Percentiles rank a stretch among this genome's conserved stretches.
Evolutionary conservation across 2,329 filamentous ascomycete genomes (phyloP).

Genomic region (Ilyonectria destructans): DNA sequence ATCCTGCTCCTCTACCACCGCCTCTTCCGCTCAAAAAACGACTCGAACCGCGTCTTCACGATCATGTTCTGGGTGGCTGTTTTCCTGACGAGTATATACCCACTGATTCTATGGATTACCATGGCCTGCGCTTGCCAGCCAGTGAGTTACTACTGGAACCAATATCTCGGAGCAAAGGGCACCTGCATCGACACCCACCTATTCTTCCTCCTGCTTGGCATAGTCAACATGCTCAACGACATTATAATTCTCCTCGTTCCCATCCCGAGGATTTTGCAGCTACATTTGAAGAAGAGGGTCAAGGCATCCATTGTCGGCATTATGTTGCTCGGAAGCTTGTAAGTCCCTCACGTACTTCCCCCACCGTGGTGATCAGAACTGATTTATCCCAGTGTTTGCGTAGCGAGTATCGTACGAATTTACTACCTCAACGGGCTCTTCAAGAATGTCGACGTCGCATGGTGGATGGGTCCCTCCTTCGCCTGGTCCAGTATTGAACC

Average conservation of each 20-base stretch:
- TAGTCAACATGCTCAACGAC: conserved; percentile 37
- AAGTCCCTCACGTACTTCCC: neutral
- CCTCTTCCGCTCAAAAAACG: conserved; percentile 29
- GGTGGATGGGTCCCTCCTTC: conserved; percentile 35
- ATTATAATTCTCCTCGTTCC: conserved; percentile 30
- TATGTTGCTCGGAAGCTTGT: conserved; percentile 37
- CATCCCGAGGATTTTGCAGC: conserved; percentile 29
- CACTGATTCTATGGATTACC: conserved; percentile 33
- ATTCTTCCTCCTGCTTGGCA: conserved; percentile 35
- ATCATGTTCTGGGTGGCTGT: conserved; percentile 17
- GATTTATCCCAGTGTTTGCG: conserved; percentile 25
- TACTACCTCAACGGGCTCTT: conserved; percentile 35
- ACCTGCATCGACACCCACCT: conserved; percentile 30
- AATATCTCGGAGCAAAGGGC: conserved; percentile 29
- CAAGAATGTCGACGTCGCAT: conserved; percentile 27
- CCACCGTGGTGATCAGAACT: neutral
- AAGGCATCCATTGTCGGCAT: conserved; percentile 34
- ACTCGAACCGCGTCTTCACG: conserved; percentile 21
- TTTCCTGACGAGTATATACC: conserved; percentile 19
- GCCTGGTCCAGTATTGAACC: conserved; percentile 38
- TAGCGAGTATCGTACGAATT: conserved; percentile 36
- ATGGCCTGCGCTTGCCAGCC: conserved; percentile 32
- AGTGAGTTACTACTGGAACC: conserved; percentile 34
- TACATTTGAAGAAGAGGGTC: conserved; percentile 27
- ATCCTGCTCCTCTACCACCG: conserved; percentile 33